These are phyloP conservation scores for Marasmius fiardii DNA, from an alignment of 1,284 basidiomycete species.

Conservation along the genomic window DNA sequence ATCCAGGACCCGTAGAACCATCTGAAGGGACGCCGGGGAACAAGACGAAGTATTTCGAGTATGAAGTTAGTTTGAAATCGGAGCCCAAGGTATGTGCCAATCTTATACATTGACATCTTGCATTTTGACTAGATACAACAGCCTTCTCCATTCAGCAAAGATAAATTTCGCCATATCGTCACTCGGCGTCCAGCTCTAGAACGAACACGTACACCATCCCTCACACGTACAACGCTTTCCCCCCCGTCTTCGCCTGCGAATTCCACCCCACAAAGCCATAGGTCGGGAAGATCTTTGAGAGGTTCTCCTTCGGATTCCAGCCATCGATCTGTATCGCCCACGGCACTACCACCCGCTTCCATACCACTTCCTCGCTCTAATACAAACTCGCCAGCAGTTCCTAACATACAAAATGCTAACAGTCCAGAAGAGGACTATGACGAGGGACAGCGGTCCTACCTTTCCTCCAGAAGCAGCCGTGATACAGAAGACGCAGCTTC, in stretches of 20 bases:
- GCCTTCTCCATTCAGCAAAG: conserved; percentile 64
- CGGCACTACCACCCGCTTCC: conserved; percentile 44
- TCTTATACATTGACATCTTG: neutral
- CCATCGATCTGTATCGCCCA: conserved; percentile 34
- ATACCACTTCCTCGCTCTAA: conserved; percentile 56
- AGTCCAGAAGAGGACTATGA: conserved; percentile 17
- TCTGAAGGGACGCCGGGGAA: conserved; percentile 45
- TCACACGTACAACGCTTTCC: conserved; percentile 63
- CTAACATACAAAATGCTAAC: conserved; percentile 22
- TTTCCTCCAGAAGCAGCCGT: conserved; percentile 28
- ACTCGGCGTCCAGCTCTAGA: conserved; percentile 24
- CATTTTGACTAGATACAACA: conserved; percentile 22
- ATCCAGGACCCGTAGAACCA: conserved; percentile 33
- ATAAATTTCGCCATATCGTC: conserved; percentile 58
- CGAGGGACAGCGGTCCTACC: conserved; percentile 16
- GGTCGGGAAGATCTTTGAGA: conserved; percentile 34
- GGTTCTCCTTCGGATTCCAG: neutral
- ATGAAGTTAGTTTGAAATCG: conserved; percentile 58
- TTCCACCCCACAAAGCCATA: conserved; percentile 60
- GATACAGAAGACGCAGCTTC: conserved; percentile 27
- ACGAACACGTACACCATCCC: conserved; percentile 67
- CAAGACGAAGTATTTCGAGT: conserved; percentile 42
- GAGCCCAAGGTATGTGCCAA: conserved; percentile 53
- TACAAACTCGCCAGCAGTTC: conserved; percentile 45
- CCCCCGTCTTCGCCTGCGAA: conserved; percentile 56